Base-by-base conservation (phyloP, 2,329 filamentous ascomycete species). In the Stachybotrys chartarum region DNA sequence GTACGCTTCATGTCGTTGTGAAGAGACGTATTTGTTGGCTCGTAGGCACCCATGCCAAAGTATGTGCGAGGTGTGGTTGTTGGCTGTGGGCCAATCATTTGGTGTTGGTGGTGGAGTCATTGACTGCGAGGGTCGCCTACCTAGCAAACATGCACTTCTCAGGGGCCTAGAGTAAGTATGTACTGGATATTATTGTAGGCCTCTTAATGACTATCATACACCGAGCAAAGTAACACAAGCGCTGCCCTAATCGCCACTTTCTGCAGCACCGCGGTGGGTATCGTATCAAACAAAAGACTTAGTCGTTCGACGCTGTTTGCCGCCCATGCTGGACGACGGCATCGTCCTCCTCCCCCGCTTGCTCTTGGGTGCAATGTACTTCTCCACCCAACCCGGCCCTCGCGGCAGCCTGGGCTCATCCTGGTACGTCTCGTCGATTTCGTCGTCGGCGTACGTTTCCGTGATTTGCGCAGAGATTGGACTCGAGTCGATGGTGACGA, bases 401-500 rank as follows among this genome's bases (percentile, higher is more conserved):
- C 58, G 59, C 2, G 61, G 60, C 18, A 62, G 31, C 17, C 16
- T 31, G 49, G 57, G 54, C 18, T 53, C 56, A 18, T 58, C 58
- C 52, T 61, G 50, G 55, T 66, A 61, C n/a, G 63, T 61, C 32
- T 56, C 59, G 44, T 64, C 65, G 16, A 58, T 54, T 30, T 55
- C 60, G 30, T 66, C 57, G 11, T 63, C 55, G 1, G 60, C 60
- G 42, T 62, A 62, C 45, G 63, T 46, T 48, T 63, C 62, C 16
- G 49, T 50, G 53, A 59, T 60, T 17, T 58, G 57, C 31, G 56
- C 55, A 18, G 60, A 59, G 42, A 53, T 46, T 3, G 66, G 59
- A 52, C 64, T 68, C 7, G 68, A 71, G 44, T 62, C 65, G 46
- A 72, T 31, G 16, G 64, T 57, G 30, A 72, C 65, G 35, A 69